Base-by-base conservation (phyloP, 352 stramenopile genomes). In the Pythium diclinum region DNA sequence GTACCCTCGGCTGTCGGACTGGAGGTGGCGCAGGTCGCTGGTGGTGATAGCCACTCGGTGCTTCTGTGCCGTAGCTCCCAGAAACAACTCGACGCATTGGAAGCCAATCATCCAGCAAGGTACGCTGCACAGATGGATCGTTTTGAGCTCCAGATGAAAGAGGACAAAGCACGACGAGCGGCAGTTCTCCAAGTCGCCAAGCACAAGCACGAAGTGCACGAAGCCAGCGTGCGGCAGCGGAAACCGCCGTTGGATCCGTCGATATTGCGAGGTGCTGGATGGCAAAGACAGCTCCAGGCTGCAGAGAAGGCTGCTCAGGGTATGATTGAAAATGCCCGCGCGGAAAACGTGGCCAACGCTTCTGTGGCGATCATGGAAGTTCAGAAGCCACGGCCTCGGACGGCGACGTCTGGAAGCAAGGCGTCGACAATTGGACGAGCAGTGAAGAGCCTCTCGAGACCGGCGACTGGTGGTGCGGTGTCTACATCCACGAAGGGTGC, bases 1-100 rank as follows among this genome's bases (percentile, higher is more conserved):
- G 83, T 91, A 5, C 57, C 61, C 3, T 89, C 83, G 16, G 63
- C 81, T 6, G 63, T 88, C n/a, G 83, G 83, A 6, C 68, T 89
- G 11, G 71, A 74, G 9, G 78, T 85, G 10, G 78, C 71, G 6
- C 83, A 92, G 51, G 19, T 88, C 8, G 66, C 65, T 6, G 75
- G 74, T n/a, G 81, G 79, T 8, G 71, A 83, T 11, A 56, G 52
- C 19, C 81, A 90, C 67, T 87, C 79, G n/a, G 71, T 83, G 16
- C 66, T 85, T 46, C 67, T 90, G 7, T 74, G 73, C 1, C 77
- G 69, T 13, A 59, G 68, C 14, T 68, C 78, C 0, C 74, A 78
- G 25, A 66, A 67, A 19, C 69, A 85, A 28, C 30, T 88, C 1
- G 79, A 88, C 19, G 66, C 61, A 1, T 51, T 88, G 13, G 76